Evolutionary conservation across 768 basidiomycete species (phyloP), one percentile per base, ranked within the genome.

Genomic region (Lyophyllum decastes): DNA sequence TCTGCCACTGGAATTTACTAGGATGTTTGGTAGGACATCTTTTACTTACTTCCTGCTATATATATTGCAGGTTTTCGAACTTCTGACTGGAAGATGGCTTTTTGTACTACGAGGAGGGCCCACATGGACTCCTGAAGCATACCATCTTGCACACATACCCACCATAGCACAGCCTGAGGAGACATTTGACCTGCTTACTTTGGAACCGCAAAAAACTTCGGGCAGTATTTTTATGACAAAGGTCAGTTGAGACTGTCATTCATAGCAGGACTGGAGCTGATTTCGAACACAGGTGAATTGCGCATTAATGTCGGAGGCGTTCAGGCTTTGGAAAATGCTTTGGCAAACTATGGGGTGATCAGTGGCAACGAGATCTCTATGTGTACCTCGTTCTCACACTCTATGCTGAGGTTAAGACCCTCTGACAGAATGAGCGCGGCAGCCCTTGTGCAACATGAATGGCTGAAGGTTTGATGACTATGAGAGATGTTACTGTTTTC

Each of bases 1-100:
- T 73, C n/a, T n/a, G n/a, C n/a, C n/a, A n/a, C 27, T 73, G 72
- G 72, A 68, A 68, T 46, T 49, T n/a, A n/a, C n/a, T 73, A 12
- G 72, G 72, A 26, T 73, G 72, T 49, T 35, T 71, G 24, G 70
- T 68, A 46, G 7, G 38, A 16, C 46, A 49, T 40, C 19, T 49
- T n/a, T 10, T 41, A 11, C 33, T 22, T 43, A n/a, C 51, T 38
- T 25, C 17, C 14, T 52, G 30, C 30, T 5, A 10, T 26, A 27
- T 26, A 17, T 30, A 5, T 10, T 9, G 30, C 21, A 70, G 69
- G 48, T 65, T 6, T 68, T 68, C 55, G 66, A 68, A 49, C 58
- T 69, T 24, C 60, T 68, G 7, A 65, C 58, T 16, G 68, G 64
- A 17, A 52, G 43, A 7, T 63, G 64, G 61, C 55, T 69, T 14